These are phyloP conservation scores for Quercus agrifolia DNA, from an alignment of 306 rosid genomes.

Conservation along the genomic window DNA sequence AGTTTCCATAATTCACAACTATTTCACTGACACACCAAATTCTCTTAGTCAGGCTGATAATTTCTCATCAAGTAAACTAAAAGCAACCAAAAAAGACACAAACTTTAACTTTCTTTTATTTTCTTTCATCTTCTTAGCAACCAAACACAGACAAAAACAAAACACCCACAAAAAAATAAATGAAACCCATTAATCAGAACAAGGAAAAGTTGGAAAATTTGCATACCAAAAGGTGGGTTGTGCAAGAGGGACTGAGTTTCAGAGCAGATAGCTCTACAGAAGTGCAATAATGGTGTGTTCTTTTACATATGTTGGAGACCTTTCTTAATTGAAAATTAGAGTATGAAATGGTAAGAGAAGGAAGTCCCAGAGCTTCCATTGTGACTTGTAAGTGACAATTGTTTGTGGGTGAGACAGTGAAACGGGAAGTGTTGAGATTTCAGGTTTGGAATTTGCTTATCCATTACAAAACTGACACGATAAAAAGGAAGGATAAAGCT, in stretches of 20 bases:
- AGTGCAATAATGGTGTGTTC: constrained; percentile 20
- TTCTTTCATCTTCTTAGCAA: background rate
- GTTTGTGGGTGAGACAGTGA: background rate
- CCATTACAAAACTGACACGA: background rate
- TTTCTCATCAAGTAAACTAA: background rate
- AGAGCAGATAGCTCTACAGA: constrained; percentile 30
- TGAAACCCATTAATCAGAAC: background rate
- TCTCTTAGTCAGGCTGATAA: background rate
- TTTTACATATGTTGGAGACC: constrained; percentile 9
- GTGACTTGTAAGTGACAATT: background rate
- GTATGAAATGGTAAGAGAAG: constrained; percentile 36
- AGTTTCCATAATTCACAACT: background rate
- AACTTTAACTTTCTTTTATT: background rate
- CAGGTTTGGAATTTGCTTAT: constrained; percentile 4
- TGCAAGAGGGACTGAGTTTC: constrained; percentile 27
- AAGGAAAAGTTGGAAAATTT: background rate
- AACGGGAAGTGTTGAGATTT: too few species aligned
- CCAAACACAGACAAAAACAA: background rate
- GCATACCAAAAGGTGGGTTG: constrained; percentile 34
- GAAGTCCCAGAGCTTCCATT: constrained; percentile 78
- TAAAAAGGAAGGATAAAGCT: background rate
- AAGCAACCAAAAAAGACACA: background rate
- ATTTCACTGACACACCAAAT: background rate
- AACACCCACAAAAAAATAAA: background rate
- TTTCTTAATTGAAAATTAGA: constrained; percentile 21